phyloP scores from a whole-genome alignment of 352 stramenopile genomes.

The Phytophthora sp. region DNA sequence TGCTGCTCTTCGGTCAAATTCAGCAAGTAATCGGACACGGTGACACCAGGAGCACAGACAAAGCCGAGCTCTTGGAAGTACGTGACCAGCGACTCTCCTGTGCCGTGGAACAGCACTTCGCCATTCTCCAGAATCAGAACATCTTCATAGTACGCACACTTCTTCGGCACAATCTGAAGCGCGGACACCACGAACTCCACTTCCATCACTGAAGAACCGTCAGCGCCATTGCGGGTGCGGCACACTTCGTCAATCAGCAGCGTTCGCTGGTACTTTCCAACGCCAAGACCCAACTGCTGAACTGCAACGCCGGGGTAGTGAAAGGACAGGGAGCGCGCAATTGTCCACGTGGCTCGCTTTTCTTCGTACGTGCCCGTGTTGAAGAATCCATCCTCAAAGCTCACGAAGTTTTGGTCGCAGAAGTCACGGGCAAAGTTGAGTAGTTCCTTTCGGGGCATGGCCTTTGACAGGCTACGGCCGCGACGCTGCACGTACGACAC shows the following conservation, averaged over 20 bases:
- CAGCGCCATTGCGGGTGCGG: conserved; percentile 11
- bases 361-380: conserved; percentile 42
- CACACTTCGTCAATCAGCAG: conserved; percentile 42
- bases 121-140: conserved; percentile 43
- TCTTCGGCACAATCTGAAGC: conserved; percentile 39
- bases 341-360: conserved; percentile 40
- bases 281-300: conserved; percentile 37
- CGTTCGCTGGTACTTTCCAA: conserved; percentile 38
- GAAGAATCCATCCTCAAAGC: conserved; percentile 42
- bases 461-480: conserved; percentile 32
- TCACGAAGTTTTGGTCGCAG: conserved; percentile 40
- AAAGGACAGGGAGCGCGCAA: conserved; percentile 36
- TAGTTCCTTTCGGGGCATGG: conserved; percentile 37
- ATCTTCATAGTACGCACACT: conserved; percentile 43
- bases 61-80: conserved; percentile 50
- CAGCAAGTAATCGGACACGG: conserved; percentile 46
- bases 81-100: conserved; percentile 32
- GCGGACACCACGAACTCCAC: conserved; percentile 40
- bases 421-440: conserved; percentile 44
- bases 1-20: conserved; percentile 46
- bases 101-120: conserved; percentile 43
- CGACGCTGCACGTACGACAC: conserved; percentile 42
- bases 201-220: conserved; percentile 27
- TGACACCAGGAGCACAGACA: conserved; percentile 34
- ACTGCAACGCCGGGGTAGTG: conserved; percentile 45